Percentiles rank a stretch among this genome's conserved stretches.
These are phyloP conservation scores for Fonsecaea nubica DNA, from an alignment of 2,329 filamentous ascomycete genomes.

Conservation along the genomic window DNA sequence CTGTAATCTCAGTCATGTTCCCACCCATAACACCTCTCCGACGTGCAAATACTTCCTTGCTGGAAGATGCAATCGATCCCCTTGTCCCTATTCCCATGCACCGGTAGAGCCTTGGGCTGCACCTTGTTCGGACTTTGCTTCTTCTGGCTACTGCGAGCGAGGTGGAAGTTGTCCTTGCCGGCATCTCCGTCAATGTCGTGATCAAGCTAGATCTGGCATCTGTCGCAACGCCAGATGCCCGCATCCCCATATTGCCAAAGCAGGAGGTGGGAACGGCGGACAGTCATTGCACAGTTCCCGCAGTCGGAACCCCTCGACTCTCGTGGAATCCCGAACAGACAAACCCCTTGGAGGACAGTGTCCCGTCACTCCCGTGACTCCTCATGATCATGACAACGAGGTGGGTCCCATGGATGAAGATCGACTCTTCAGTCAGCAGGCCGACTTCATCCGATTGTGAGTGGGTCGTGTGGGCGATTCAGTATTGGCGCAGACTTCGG, in stretches of 20 bases:
- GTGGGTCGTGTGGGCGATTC: background rate
- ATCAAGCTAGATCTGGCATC: conserved; percentile 87
- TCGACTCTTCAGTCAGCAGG: conserved; percentile 22
- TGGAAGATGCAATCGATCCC: conserved; percentile 84
- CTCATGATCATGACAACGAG: conserved; percentile 41
- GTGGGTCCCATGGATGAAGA: conserved; percentile 41
- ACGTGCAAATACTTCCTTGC: conserved; percentile 88
- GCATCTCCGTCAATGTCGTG: conserved; percentile 91
- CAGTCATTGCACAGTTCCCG: conserved; percentile 38
- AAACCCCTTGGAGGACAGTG: conserved; percentile 34
- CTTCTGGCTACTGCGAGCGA: conserved; percentile 85
- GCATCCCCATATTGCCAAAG: conserved; percentile 85
- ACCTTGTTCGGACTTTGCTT: conserved; percentile 84
- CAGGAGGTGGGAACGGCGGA: conserved; percentile 71
- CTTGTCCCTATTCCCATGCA: conserved; percentile 87
- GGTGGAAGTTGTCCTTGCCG: conserved; percentile 78
- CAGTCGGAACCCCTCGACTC: conserved; percentile 37
- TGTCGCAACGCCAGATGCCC: conserved; percentile 84
- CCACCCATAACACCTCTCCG: conserved; percentile 81
- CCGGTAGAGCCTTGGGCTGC: conserved; percentile 75
- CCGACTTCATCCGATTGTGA: conserved; percentile 27
- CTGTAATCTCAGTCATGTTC: conserved; percentile 91
- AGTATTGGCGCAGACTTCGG: background rate
- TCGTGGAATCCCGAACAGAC: conserved; percentile 50
- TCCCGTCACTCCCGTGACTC: background rate